phyloP scores from a whole-genome alignment of 169 alveolate species.

The Besnoitia besnoiti region DNA sequence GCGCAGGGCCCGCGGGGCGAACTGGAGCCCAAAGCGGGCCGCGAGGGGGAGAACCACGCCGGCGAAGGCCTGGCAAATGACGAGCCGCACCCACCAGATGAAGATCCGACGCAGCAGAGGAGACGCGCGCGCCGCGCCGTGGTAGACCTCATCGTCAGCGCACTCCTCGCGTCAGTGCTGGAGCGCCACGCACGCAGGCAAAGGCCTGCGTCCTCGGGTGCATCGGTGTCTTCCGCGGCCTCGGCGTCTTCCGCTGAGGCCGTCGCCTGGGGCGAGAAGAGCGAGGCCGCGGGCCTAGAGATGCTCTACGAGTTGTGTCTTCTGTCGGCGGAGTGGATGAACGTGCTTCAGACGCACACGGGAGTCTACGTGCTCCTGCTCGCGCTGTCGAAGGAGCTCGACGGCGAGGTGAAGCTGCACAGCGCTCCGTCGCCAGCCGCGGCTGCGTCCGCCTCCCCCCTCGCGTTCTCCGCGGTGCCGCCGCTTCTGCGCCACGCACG shows the following conservation, averaged over 20 bases:
- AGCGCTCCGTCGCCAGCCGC: not conserved
- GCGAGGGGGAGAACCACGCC: not conserved
- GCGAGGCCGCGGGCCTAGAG: slow-evolving; percentile 25
- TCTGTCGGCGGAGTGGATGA: not conserved
- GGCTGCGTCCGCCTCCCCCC: not conserved
- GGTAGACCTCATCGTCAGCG: not conserved
- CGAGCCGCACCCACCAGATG: not conserved
- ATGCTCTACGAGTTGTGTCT: not conserved
- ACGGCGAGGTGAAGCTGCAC: not conserved
- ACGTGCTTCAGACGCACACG: not conserved
- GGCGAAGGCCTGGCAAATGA: not conserved
- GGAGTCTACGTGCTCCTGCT: not conserved
- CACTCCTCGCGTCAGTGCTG: not conserved
- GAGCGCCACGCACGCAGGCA: not conserved
- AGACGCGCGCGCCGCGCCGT: not conserved
- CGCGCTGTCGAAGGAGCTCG: not conserved
- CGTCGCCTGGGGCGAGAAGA: not conserved
- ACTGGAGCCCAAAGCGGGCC: not conserved
- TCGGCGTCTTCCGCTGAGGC: no score
- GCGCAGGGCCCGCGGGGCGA: not conserved
- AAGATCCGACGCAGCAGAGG: no score
- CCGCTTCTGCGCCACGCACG: slow-evolving; percentile 14
- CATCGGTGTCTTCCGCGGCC: not conserved
- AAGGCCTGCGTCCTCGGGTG: not conserved
- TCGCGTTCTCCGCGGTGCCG: not conserved